Conservation (phyloP, 306 rosid genomes). For the Urtica urens region DNA sequence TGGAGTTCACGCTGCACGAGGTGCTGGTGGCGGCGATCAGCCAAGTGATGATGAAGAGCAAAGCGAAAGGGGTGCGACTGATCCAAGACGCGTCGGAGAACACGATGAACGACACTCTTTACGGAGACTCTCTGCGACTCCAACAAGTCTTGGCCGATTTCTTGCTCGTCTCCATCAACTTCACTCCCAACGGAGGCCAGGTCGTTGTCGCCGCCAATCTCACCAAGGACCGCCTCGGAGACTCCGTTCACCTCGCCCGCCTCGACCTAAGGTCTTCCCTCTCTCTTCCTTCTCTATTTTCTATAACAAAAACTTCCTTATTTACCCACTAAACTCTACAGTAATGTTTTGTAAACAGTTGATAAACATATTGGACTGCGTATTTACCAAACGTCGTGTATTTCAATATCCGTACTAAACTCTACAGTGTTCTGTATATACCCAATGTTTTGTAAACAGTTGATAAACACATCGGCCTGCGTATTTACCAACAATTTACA, state of each 20-base stretch:
- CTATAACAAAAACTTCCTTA: background rate
- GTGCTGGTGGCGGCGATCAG: conserved; percentile 58
- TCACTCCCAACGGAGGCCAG: conserved; percentile 55
- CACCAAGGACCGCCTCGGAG: conserved; percentile 62
- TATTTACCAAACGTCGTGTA: too few relatives aligned
- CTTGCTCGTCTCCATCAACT: conserved; percentile 44
- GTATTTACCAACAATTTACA: too few relatives aligned
- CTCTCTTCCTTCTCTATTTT: background rate
- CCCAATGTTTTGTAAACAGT: too few relatives aligned
- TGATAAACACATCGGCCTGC: too few relatives aligned
- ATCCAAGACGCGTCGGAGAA: conserved; percentile 54
- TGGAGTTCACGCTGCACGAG: conserved; percentile 66
- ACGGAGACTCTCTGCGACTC: conserved; percentile 76
- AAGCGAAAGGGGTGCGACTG: conserved; percentile 37
- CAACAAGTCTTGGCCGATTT: conserved; percentile 84
- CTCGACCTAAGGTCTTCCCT: conserved; percentile 60
- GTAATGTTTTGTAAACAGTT: background rate
- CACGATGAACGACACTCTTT: conserved; percentile 41
- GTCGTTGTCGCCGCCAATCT: conserved; percentile 45
- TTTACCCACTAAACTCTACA: background rate
- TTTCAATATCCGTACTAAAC: too few relatives aligned
- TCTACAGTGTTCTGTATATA: too few relatives aligned
- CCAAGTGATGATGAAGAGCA: conserved; percentile 63
- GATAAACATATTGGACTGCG: too few relatives aligned
- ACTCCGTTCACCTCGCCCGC: conserved; percentile 72